Conservation (phyloP, 2,329 filamentous ascomycete genomes). For the Xylariaceae sp. region DNA sequence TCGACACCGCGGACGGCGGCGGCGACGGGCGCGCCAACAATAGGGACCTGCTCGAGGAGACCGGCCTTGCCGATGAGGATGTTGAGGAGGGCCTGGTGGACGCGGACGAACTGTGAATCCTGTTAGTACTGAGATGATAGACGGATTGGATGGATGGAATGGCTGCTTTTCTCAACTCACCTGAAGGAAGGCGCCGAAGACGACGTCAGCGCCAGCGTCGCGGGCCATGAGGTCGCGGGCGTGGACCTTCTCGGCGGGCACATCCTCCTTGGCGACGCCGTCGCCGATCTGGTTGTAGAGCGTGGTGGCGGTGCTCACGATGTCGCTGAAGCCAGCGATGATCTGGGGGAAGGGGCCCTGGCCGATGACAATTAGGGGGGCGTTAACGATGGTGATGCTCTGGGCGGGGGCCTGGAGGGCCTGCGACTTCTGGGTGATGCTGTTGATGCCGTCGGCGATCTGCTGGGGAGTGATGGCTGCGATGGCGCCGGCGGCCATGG, state of each 20-base stretch:
- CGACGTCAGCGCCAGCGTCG: conserved; percentile 4
- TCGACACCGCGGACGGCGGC: conserved; percentile 12
- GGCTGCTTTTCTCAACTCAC: conserved; percentile 4
- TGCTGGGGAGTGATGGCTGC: conserved; percentile 9
- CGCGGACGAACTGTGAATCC: conserved; percentile 13
- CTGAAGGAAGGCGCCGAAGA: conserved; percentile 14
- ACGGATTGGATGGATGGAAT: not conserved
- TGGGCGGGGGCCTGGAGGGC: conserved; percentile 12
- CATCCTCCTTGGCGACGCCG: not conserved
- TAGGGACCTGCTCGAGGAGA: conserved; percentile 6
- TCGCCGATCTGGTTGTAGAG: conserved; percentile 1
- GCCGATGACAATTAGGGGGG: conserved; percentile 9
- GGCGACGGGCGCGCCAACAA: conserved; percentile 13
- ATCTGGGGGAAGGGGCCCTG: conserved; percentile 12
- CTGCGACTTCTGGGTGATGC: conserved; percentile 13
- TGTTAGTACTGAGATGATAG: not conserved
- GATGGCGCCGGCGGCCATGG: conserved; percentile 12
- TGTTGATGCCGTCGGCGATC: conserved; percentile 10
- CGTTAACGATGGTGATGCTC: conserved; percentile 14
- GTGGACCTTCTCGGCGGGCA: conserved; percentile 5
- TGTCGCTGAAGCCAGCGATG: conserved; percentile 14
- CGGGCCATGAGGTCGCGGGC: conserved; percentile 10
- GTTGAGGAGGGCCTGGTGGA: conserved; percentile 17
- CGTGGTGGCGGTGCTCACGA: conserved; percentile 12
- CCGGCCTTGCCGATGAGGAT: conserved; percentile 19